Evolutionary conservation across 2,329 filamentous ascomycete species (phyloP).

Genomic region (Chaetomium sp.): DNA sequence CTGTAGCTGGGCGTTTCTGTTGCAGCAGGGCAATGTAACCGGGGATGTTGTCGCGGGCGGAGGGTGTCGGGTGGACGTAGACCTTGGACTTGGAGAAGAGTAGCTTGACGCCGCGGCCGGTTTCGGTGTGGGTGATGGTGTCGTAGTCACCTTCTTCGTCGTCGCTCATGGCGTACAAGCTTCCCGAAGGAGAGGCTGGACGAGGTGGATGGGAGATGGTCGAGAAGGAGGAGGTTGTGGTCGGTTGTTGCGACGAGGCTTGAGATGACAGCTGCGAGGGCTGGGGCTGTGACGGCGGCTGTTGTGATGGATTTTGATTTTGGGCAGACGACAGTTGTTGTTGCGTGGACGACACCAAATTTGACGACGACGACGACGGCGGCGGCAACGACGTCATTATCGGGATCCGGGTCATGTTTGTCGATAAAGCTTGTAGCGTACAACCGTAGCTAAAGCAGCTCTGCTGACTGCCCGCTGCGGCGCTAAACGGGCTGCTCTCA

Average conservation of each 20-base stretch:
- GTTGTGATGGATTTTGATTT: not conserved
- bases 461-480: not conserved
- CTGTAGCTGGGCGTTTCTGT: slow-evolving; percentile 57
- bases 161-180: slow-evolving; percentile 93
- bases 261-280: too few species aligned
- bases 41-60: slow-evolving; percentile 89
- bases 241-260: not conserved
- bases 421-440: too few species aligned
- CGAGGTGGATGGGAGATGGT: slow-evolving; percentile 27
- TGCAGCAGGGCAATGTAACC: slow-evolving; percentile 91
- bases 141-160: slow-evolving; percentile 94
- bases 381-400: slow-evolving; percentile 20
- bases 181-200: slow-evolving; percentile 67
- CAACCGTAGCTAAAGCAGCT: not conserved
- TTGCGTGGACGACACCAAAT: not conserved
- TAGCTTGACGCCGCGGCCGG: slow-evolving; percentile 81
- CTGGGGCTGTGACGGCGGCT: not conserved
- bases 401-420: slow-evolving; percentile 20
- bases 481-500: not conserved
- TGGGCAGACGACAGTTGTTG: not conserved
- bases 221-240: slow-evolving; percentile 19
- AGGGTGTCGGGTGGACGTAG: slow-evolving; percentile 90
- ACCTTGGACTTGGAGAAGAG: slow-evolving; percentile 98
- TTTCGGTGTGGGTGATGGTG: slow-evolving; percentile 75
- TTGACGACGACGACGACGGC: not conserved